phyloP scores from a whole-genome alignment of 2,329 filamentous ascomycete species.

The Aureobasidium subglaciale region DNA sequence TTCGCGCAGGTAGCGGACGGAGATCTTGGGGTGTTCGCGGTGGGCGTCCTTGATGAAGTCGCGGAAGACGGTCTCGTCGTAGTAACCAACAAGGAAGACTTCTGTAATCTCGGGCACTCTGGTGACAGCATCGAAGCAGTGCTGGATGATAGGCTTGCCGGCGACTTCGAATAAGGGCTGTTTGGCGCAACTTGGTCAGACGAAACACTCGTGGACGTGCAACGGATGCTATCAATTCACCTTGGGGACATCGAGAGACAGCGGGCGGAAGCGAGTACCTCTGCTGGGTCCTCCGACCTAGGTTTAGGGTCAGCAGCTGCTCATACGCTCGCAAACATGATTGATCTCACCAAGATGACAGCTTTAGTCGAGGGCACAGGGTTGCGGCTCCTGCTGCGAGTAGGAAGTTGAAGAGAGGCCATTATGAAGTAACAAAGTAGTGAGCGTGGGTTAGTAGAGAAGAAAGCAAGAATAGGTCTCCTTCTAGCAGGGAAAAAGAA shows the following conservation, averaged over 20 bases:
- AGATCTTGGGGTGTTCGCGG: slow-evolving; percentile 76
- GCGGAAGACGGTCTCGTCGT: slow-evolving; percentile 92
- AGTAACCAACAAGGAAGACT: slow-evolving; percentile 97
- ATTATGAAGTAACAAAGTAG: not conserved
- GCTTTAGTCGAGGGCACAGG: slow-evolving; percentile 69
- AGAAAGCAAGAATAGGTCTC: not conserved
- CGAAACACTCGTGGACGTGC: not conserved
- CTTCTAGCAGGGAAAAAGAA: not conserved
- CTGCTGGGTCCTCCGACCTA: slow-evolving; percentile 92
- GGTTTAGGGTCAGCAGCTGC: slow-evolving; percentile 15
- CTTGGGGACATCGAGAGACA: slow-evolving; percentile 94
- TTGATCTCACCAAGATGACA: slow-evolving; percentile 70
- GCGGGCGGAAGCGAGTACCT: slow-evolving; percentile 89
- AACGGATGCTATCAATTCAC: slow-evolving; percentile 38
- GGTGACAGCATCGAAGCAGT: slow-evolving; percentile 86
- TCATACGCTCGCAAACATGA: slow-evolving; percentile 10
- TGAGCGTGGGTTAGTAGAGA: not conserved
- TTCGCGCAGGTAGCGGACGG: slow-evolving; percentile 92
- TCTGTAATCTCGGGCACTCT: slow-evolving; percentile 90
- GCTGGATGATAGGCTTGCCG: slow-evolving; percentile 96
- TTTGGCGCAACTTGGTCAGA: slow-evolving; percentile 13
- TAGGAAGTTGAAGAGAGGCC: slow-evolving; percentile 25
- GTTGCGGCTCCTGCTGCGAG: slow-evolving; percentile 26
- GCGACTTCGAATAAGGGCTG: slow-evolving; percentile 97
- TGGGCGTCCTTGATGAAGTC: slow-evolving; percentile 94